Evolutionary conservation across 169 alveolate species (phyloP).

Genomic region (Plasmodium ovale): DNA sequence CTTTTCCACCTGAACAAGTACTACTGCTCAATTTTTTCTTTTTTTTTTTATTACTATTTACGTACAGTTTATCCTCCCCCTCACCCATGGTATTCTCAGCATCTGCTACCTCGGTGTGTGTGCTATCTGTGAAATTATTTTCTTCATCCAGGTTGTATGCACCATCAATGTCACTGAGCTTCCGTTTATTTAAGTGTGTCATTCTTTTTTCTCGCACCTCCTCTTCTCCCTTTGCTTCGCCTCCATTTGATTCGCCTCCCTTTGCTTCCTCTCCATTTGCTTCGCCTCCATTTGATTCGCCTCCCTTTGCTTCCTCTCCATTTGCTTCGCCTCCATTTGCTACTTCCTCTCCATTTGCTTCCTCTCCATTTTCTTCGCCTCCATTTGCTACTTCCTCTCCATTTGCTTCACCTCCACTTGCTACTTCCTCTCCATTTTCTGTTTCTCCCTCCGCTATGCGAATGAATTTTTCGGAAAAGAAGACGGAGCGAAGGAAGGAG

Average conservation of each 20-base stretch:
- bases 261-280: neutral
- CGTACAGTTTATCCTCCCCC: neutral
- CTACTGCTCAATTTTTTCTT: neutral
- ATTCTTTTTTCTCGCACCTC: neutral
- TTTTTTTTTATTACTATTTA: neutral
- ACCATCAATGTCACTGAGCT: neutral
- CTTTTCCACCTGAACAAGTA: neutral
- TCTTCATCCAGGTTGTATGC: neutral
- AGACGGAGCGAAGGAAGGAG: constrained; percentile 29
- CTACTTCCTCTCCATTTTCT: neutral
- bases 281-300: neutral
- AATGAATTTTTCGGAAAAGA: constrained; percentile 22
- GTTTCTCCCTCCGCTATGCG: neutral
- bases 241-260: too few relatives aligned
- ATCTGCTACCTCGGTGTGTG: too few relatives aligned
- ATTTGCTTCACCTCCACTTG: neutral
- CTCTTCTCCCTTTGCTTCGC: too few relatives aligned
- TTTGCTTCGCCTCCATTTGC: neutral
- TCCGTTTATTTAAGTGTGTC: neutral
- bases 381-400: neutral
- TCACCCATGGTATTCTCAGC: neutral
- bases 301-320: neutral
- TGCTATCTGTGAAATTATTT: too few relatives aligned
- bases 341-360: neutral
- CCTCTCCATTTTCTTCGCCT: neutral